These are phyloP conservation scores for Sporothrix protearum DNA, from an alignment of 2,329 filamentous ascomycete species.

Conservation along the genomic window DNA sequence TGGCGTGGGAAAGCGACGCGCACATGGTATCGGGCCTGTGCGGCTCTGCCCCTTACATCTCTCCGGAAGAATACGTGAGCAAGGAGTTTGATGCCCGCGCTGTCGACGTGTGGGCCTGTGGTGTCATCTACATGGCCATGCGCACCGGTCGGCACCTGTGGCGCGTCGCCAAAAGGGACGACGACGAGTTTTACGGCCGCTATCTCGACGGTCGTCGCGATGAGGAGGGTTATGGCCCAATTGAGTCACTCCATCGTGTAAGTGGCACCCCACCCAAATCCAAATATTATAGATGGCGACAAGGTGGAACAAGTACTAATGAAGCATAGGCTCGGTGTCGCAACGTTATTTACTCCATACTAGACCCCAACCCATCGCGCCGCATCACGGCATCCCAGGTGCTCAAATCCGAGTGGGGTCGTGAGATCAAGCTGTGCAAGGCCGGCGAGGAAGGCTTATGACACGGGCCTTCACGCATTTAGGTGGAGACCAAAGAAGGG, in stretches of 20 bases:
- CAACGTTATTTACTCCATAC: constrained; percentile 97
- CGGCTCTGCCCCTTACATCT: constrained; percentile 94
- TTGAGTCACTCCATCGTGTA: constrained; percentile 92
- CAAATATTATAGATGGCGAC: background rate
- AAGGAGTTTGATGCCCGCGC: constrained; percentile 95
- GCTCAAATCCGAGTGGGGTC: constrained; percentile 96
- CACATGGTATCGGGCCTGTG: constrained; percentile 98
- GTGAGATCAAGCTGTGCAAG: constrained; percentile 95
- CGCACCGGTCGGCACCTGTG: constrained; percentile 91
- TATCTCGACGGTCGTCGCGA: constrained; percentile 91
- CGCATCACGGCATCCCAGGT: constrained; percentile 95
- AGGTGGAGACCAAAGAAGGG: background rate
- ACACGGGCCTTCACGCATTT: background rate
- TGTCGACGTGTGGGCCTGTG: constrained; percentile 98
- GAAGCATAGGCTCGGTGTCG: constrained; percentile 79
- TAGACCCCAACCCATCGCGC: constrained; percentile 88
- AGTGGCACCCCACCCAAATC: constrained; percentile 38
- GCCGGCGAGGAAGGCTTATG: constrained; percentile 80
- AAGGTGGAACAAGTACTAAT: constrained; percentile 27
- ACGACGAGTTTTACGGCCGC: constrained; percentile 94
- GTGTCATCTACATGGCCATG: constrained; percentile 99
- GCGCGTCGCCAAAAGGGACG: constrained; percentile 94
- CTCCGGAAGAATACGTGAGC: constrained; percentile 92
- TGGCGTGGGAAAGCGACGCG: constrained; percentile 98
- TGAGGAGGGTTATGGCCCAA: constrained; percentile 92